These are phyloP conservation scores for Fraxinus velutina DNA, from an alignment of 305 asterid genomes.

Conservation along the genomic window DNA sequence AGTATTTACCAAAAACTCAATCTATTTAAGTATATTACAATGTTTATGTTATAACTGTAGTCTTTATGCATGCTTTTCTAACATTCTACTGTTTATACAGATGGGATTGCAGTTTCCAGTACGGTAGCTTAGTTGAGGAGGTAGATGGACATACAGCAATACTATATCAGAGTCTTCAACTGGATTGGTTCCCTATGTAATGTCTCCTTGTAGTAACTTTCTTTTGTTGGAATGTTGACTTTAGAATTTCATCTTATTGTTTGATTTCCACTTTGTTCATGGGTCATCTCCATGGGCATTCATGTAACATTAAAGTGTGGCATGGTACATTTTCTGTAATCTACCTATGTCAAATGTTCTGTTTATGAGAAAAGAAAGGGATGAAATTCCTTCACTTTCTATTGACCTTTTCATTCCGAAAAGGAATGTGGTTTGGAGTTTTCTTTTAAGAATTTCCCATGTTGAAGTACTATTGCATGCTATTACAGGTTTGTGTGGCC, in stretches of 20 bases:
- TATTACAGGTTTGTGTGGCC: slow-evolving; percentile 91
- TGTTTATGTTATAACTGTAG: slow-evolving; percentile 7
- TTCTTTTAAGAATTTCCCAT: not conserved
- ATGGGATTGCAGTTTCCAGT: slow-evolving; percentile 98
- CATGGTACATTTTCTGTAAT: not conserved
- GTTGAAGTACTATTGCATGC: slow-evolving; percentile 13
- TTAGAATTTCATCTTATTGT: slow-evolving; percentile 9
- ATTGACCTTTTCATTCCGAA: not conserved
- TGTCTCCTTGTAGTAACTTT: slow-evolving; percentile 26
- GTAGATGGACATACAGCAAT: slow-evolving; percentile 99
- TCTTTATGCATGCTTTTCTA: slow-evolving; percentile 10
- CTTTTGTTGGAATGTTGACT: slow-evolving; percentile 16
- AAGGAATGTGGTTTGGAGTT: not conserved
- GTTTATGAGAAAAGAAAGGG: not conserved
- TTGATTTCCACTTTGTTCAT: not conserved
- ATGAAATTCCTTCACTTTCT: not conserved
- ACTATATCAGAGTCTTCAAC: slow-evolving; percentile 88
- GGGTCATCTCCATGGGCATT: not conserved
- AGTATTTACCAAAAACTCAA: not conserved
- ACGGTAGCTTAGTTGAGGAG: slow-evolving; percentile 99
- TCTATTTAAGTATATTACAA: slow-evolving; percentile 1
- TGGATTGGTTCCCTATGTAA: slow-evolving; percentile 94
- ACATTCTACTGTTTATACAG: slow-evolving; percentile 40
- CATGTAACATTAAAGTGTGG: slow-evolving; percentile 12
- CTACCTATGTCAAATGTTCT: not conserved